Evolutionary conservation across 2,329 filamentous ascomycete species (phyloP).

Genomic region (Mariannaea elegans): DNA sequence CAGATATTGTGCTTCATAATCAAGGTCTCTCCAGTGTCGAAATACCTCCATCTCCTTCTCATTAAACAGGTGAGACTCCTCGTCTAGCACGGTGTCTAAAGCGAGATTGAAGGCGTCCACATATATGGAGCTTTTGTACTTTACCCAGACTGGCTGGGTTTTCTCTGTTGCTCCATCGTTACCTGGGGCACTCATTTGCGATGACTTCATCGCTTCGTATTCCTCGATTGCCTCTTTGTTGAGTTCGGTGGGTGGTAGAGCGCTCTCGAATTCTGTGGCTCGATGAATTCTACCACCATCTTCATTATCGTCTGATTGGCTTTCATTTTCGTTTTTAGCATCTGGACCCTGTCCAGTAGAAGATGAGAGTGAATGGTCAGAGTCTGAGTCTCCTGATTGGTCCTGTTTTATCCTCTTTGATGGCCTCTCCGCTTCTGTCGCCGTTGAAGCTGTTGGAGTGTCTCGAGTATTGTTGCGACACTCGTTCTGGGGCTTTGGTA

Average conservation of each 20-base stretch:
- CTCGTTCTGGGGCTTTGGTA: conserved; percentile 33
- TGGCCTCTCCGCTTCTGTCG: conserved; percentile 35
- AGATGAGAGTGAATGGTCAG: conserved; percentile 34
- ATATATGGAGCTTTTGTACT: conserved; percentile 88
- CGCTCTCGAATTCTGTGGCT: conserved; percentile 54
- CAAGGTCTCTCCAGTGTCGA: conserved; percentile 73
- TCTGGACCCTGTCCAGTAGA: conserved; percentile 14
- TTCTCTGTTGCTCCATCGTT: conserved; percentile 53
- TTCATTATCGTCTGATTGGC: conserved; percentile 30
- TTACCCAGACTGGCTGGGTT: conserved; percentile 64
- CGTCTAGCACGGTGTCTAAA: conserved; percentile 85
- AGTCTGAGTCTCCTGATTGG: conserved; percentile 33
- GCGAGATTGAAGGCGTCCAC: conserved; percentile 97
- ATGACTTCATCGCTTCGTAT: conserved; percentile 76
- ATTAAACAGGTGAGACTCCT: conserved; percentile 89
- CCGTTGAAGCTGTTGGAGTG: conserved; percentile 17
- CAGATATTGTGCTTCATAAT: conserved; percentile 91
- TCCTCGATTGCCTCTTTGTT: conserved; percentile 79
- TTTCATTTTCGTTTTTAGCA: conserved; percentile 18
- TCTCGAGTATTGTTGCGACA: conserved; percentile 16
- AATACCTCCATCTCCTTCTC: conserved; percentile 82
- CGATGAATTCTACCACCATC: conserved; percentile 25
- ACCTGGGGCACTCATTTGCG: conserved; percentile 51
- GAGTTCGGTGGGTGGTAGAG: conserved; percentile 72
- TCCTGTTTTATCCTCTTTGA: conserved; percentile 45